These are phyloP conservation scores for Penicillium longicatenatum DNA, from an alignment of 495 filamentous ascomycete genomes.

Conservation along the genomic window DNA sequence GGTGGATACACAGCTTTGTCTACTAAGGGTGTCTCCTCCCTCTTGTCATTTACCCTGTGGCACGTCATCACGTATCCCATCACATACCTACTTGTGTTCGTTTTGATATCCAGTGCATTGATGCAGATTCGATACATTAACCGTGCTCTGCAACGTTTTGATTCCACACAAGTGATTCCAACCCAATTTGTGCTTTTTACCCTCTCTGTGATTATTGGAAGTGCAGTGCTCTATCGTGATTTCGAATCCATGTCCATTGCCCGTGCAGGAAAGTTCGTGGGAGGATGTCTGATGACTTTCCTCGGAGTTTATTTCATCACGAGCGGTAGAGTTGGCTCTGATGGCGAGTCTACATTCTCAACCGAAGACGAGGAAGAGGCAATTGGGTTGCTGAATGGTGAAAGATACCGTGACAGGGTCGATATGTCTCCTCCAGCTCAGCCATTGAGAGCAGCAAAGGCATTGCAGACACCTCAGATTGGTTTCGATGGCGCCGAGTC, in stretches of 20 bases:
- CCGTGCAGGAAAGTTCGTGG: constrained; percentile 79
- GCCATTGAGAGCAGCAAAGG: constrained; percentile 21
- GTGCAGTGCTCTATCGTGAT: constrained; percentile 88
- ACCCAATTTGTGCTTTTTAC: constrained; percentile 98
- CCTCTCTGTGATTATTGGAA: constrained; percentile 90
- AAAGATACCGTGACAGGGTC: constrained; percentile 42
- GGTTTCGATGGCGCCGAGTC: constrained; percentile 28
- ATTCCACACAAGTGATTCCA: constrained; percentile 95
- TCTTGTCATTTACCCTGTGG: constrained; percentile 86
- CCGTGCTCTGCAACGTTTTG: constrained; percentile 89
- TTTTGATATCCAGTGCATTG: constrained; percentile 81
- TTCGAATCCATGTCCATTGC: constrained; percentile 75
- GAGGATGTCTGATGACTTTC: constrained; percentile 88
- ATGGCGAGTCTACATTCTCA: constrained; percentile 49
- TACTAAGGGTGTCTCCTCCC: constrained; percentile 93
- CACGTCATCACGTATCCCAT: constrained; percentile 87
- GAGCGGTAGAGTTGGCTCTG: constrained; percentile 51
- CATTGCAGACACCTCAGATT: constrained; percentile 17
- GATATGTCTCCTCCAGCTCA: constrained; percentile 37
- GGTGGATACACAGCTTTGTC: constrained; percentile 94
- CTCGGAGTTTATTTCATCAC: constrained; percentile 94
- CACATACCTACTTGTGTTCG: constrained; percentile 76
- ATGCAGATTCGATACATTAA: constrained; percentile 98
- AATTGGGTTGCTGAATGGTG: constrained; percentile 48
- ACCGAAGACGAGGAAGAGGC: constrained; percentile 51